Conservation (phyloP, 495 filamentous ascomycete species). For the Penicillium bovifimosum region DNA sequence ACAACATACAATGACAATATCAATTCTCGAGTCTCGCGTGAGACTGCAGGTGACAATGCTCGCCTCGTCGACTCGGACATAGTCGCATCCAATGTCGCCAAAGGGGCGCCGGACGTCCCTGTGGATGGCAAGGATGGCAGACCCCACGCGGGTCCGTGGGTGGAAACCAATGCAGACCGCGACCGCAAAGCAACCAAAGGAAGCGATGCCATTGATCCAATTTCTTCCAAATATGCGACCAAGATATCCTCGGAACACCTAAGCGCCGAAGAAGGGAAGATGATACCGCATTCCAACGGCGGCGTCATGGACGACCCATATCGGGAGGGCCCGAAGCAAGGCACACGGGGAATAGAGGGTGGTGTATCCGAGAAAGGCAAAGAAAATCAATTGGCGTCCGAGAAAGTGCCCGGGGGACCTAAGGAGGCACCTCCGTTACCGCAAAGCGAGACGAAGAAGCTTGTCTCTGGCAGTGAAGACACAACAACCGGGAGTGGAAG, state of each 20-base stretch:
- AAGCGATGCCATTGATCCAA: conserved; percentile 14
- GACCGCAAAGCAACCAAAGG: conserved; percentile 49
- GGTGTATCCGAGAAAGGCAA: conserved; percentile 81
- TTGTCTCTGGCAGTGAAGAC: conserved; percentile 37
- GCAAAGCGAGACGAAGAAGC: conserved; percentile 65
- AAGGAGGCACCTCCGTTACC: conserved; percentile 81
- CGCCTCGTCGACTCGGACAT: conserved; percentile 20
- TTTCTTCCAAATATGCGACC: conserved; percentile 21
- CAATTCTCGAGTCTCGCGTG: conserved; percentile 7
- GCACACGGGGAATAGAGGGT: conserved; percentile 80
- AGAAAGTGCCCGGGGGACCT: conserved; percentile 73
- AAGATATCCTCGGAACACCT: conserved; percentile 31
- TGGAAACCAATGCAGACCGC: conserved; percentile 60
- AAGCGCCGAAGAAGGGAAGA: conserved; percentile 52
- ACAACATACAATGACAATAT: conserved; percentile 12
- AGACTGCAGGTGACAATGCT: conserved; percentile 10
- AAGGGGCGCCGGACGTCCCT: conserved; percentile 80
- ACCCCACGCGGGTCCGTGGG: conserved; percentile 86
- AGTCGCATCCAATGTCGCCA: conserved; percentile 21
- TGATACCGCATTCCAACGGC: conserved; percentile 72
- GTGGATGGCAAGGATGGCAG: conserved; percentile 95
- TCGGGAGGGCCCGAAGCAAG: conserved; percentile 66
- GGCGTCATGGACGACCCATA: conserved; percentile 89
- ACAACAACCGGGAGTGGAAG: conserved; percentile 3
- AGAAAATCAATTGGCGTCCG: conserved; percentile 57